Evolutionary conservation across 192 early-diverging fungal species (phyloP), one percentile per base, ranked within the genome.

Genomic region (Coemansia sp.): DNA sequence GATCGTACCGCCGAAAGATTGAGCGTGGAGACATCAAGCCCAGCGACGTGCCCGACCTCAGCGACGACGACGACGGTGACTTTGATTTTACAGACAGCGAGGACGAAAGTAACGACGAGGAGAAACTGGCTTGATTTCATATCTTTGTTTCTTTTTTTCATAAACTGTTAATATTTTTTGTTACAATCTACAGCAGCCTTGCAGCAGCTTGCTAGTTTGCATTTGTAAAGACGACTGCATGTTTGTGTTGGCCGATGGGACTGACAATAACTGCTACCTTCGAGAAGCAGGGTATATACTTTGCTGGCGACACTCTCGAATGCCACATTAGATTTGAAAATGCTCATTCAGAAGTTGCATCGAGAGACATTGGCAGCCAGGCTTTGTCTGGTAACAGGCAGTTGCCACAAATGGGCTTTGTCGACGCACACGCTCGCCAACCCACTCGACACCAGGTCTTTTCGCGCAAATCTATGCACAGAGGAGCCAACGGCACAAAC

Each of bases 1-100:
- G 94, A 66, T 84, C 88, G 29, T 95, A 90, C 65, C 67, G 90
- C 51, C 71, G 96, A 15, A 89, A 93, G 66, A 57, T 98, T 62
- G 90, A 90, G 64, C 83, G 89, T 12, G 93, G 91, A 3, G 91
- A 94, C 17, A 89, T 87, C 29, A 79, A 82, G 19, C 56, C 62
- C 7, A 64, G 56, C 6, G 70, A 82, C 14, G 48, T 82, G 9
- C 67, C 72, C 19, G 62, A 73, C 14, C 49, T 48, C 7, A 56
- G 60, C 19, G 19, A 21, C 59, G 69, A 21, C 59, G 69, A 84
- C 48, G 82, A 82, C 65, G 64, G 73, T 22, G 82, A 79, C 47
- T 74, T 69, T 62, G 84, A 70, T 0, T 83, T 75, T 15, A 72
- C 70, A 6, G 83, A 82, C 29, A 81, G 69, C 24, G 69, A 74